Evolutionary conservation across 2,329 filamentous ascomycete genomes (phyloP).

Genomic region (Teratosphaeria pseudoeucalypti): DNA sequence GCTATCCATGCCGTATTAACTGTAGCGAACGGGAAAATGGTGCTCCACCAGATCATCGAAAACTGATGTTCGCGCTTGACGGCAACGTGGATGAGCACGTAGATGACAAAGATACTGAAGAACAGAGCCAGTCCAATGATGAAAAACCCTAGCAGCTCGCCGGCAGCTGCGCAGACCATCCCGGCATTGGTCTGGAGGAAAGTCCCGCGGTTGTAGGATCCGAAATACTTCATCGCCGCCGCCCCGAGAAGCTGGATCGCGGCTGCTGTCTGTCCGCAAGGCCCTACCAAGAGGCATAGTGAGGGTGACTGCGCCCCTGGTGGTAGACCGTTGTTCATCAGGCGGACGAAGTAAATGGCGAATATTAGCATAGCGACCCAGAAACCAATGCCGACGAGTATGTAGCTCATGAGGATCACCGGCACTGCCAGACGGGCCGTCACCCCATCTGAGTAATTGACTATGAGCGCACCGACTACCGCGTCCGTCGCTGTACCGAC

Average conservation of each 20-base stretch:
- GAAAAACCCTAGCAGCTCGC: constrained; percentile 6
- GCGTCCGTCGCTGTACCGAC: constrained; percentile 8
- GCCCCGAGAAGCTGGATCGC: constrained; percentile 8
- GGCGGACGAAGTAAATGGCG: constrained; percentile 5
- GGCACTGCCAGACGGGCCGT: constrained; percentile 9
- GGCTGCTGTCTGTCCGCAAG: constrained; percentile 9
- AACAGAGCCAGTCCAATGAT: constrained; percentile 9
- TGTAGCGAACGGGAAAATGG: constrained; percentile 13
- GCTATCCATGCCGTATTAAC: constrained; percentile 9
- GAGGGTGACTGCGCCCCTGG: constrained; percentile 3
- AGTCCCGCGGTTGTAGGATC: constrained; percentile 9
- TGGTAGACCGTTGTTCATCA: constrained; percentile 8
- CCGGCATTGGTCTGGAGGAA: constrained; percentile 7
- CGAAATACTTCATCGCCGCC: constrained; percentile 10
- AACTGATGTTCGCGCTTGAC: constrained; percentile 6
- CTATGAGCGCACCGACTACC: constrained; percentile 4
- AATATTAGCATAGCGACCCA: constrained; percentile 8
- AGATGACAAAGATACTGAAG: constrained; percentile 7
- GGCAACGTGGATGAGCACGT: constrained; percentile 3
- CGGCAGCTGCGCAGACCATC: neutral
- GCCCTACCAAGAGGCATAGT: constrained; percentile 11
- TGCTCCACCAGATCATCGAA: constrained; percentile 10
- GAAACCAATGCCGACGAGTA: constrained; percentile 10
- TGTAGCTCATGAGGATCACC: constrained; percentile 10
- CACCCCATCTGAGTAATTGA: constrained; percentile 3